phyloP scores from a whole-genome alignment of 176 grass and related monocot genomes.

The Musa acuminata region DNA sequence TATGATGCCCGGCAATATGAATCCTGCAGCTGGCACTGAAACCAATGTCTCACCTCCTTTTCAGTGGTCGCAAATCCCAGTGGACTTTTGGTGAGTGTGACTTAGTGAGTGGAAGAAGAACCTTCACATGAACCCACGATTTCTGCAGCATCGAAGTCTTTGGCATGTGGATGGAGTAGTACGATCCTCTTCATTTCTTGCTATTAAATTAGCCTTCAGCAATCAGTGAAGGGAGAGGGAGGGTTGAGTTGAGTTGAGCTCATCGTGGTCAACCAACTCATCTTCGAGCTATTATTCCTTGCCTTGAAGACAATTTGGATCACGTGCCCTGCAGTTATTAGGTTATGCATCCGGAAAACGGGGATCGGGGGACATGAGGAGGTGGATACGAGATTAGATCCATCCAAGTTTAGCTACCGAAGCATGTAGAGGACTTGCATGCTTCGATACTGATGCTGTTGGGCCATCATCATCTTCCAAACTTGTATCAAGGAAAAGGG shows the following conservation, averaged over 20 bases:
- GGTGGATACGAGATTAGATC: background rate
- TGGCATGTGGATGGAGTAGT: background rate
- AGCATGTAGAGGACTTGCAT: too few species aligned
- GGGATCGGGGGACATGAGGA: background rate
- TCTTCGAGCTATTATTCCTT: background rate
- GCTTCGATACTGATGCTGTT: too few species aligned
- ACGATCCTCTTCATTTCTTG: too few species aligned
- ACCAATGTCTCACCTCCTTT: background rate
- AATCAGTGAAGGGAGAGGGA: too few species aligned
- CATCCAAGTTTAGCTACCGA: too few species aligned
- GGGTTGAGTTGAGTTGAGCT: too few species aligned
- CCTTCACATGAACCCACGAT: background rate
- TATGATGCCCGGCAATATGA: background rate
- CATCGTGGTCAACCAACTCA: background rate
- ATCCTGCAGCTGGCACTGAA: background rate
- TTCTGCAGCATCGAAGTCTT: background rate
- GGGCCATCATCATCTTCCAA: background rate
- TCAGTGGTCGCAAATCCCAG: slow-evolving; percentile 2
- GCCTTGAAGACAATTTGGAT: background rate
- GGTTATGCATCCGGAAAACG: background rate
- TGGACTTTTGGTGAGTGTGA: background rate
- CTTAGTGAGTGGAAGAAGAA: background rate
- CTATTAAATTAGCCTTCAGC: too few species aligned
- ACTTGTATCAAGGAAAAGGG: background rate
- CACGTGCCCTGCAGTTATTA: background rate